Percentiles rank a stretch among this genome's conserved stretches.
phyloP scores from a whole-genome alignment of 139 green algal species.

The Chlamydomonas urium region DNA sequence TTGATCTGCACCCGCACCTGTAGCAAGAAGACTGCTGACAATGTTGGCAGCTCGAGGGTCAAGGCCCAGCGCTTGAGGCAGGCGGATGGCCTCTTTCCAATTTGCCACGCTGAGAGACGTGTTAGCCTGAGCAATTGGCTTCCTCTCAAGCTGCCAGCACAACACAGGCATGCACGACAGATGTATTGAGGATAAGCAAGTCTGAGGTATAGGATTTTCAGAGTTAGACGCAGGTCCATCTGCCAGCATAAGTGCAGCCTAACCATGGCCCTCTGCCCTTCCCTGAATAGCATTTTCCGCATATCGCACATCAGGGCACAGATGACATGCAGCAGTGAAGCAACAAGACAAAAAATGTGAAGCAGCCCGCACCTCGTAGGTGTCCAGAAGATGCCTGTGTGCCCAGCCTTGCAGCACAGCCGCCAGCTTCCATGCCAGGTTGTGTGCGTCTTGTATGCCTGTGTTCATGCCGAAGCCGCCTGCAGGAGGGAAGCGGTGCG shows the following conservation, averaged over 20 bases:
- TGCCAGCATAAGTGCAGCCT: too few relatives aligned
- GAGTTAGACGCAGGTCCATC: too few relatives aligned
- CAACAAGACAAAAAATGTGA: too few relatives aligned
- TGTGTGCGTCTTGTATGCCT: constrained; percentile 89
- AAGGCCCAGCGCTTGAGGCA: constrained; percentile 79
- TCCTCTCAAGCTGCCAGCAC: constrained; percentile 51
- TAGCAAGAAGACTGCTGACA: constrained; percentile 13
- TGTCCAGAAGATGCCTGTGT: constrained; percentile 51
- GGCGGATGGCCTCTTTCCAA: constrained; percentile 75
- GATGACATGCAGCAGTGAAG: too few relatives aligned
- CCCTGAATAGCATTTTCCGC: too few relatives aligned
- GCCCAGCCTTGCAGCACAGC: constrained; percentile 46
- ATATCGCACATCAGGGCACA: too few relatives aligned
- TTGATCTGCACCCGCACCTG: too few relatives aligned
- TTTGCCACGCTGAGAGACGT: constrained; percentile 82
- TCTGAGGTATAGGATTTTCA: too few relatives aligned
- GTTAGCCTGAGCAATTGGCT: constrained; percentile 73
- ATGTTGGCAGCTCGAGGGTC: constrained; percentile 48
- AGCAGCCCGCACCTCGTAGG: constrained; percentile 57
- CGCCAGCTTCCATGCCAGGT: constrained; percentile 94
- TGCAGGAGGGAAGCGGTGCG: constrained; percentile 86
- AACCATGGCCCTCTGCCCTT: too few relatives aligned
- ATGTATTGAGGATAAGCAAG: neutral
- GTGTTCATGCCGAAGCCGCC: constrained; percentile 98
- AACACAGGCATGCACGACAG: neutral